Evolutionary conservation across 768 basidiomycete species (phyloP), one percentile per base, ranked within the genome.

Genomic region (Lactifluus volemus): DNA sequence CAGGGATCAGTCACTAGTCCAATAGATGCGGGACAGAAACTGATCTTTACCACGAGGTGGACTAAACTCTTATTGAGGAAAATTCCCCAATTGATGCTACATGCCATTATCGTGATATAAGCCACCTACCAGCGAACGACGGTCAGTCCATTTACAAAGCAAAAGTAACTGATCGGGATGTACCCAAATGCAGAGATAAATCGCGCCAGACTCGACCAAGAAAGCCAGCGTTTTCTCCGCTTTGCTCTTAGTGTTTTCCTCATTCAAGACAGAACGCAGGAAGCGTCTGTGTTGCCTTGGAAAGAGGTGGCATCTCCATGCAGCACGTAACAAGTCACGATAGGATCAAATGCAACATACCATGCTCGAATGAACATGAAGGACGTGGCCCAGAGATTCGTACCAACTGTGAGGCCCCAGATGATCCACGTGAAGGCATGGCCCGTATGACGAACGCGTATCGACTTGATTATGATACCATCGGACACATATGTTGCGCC

Each of bases 381-480:
- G 49, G 21, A 8, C 10, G 61, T 62, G 29, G 56, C 50, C 61
- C 61, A 62, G 50, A 62, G 10, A n/a, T 62, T 62, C 11, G 55
- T 62, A 25, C 32, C 15, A 12, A 57, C 17, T 8, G 55, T 47
- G 21, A 48, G 7, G 11, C 44, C 50, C 55, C 50, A 58, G 36
- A 47, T 49, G 9, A 15, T 7, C 55, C 49, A 52, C 2, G 17
- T 34, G 19, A 58, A 14, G 41, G 29, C 17, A 19, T 2, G 25
- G 49, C 47, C 51, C 11, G 52, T 10, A 14, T 1, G 14, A 17
- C 5, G 29, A 3, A 29, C 21, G 21, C 32, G 49, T 42, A 34
- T 7, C 14, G 32, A 36, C 1, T 47, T 4, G 19, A 9, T 21
- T 25, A 5, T 19, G 12, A 6, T 0, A 19, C 44, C 15, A 11